Evolutionary conservation across 1,284 basidiomycete species (phyloP), one percentile per base, ranked within the genome.

Genomic region (Xanthoconium separans): DNA sequence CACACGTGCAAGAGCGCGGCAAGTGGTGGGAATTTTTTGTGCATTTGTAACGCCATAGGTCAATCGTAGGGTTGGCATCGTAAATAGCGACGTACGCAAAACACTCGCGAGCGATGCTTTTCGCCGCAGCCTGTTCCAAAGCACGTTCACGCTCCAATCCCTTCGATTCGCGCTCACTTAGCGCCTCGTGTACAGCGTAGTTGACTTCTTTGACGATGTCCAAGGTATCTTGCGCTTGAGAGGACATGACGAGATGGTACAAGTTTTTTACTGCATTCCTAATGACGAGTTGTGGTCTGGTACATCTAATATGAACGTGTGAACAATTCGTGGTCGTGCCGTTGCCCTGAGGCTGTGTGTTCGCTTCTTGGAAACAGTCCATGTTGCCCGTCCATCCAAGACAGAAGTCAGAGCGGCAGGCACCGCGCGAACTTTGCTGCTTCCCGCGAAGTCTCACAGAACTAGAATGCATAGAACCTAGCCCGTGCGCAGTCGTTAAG

Each of bases 401-500:
- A 29, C 34, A 6, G 15, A 47, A 45, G 30, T 0, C 11, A 0
- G 49, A 51, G 18, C 18, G 13, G 1, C 48, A 24, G 24, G 24
- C 20, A 2, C 27, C 20, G 4, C 29, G 13, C 15, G 29, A 16
- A 16, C 24, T 5, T 2, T 59, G 34, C 6, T 46, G 40, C 49
- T 44, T 41, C 1, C 22, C 24, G 5, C 33, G n/a, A 3, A 22
- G 24, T 2, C 18, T 37, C 3, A 2, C 47, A 0, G 46, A 51
- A 41, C 12, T 18, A 11, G 50, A 58, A 22, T 22, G 27, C 44
- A 31, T 30, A 27, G 29, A 47, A 33, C 16, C 39, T 18, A 44
- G n/a, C 36, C 9, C 22, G 60, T 61, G 48, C 53, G 54, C 47
- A 39, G 11, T 34, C 16, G n/a, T 34, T 5, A 9, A 13, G n/a